These are phyloP conservation scores for Ormosia emarginata DNA, from an alignment of 306 rosid species.

Conservation along the genomic window DNA sequence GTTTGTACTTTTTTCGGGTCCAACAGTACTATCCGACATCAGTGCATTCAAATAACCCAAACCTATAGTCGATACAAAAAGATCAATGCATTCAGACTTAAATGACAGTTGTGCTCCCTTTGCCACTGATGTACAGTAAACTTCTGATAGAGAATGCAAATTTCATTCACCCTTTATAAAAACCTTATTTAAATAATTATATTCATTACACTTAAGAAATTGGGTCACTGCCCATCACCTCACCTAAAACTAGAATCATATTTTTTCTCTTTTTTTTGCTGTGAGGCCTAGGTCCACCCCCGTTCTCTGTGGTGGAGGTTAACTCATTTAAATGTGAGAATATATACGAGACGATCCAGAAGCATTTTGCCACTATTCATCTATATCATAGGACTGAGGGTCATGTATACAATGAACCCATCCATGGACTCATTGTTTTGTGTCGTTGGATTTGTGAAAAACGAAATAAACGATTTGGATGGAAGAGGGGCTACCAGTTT, in stretches of 20 bases:
- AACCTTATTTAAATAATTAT: too few species aligned
- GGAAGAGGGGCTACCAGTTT: too few species aligned
- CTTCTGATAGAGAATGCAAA: too few species aligned
- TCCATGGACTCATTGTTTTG: too few species aligned
- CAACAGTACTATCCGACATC: background rate
- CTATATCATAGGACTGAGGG: too few species aligned
- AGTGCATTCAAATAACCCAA: background rate
- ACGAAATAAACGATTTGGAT: too few species aligned
- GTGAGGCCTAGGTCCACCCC: background rate
- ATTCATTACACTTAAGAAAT: too few species aligned
- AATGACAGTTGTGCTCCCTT: background rate
- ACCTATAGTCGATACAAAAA: background rate
- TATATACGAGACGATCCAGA: background rate
- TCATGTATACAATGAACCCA: too few species aligned
- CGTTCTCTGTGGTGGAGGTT: background rate
- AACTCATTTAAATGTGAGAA: background rate
- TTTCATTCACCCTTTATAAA: too few species aligned
- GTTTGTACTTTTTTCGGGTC: background rate
- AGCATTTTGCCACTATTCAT: background rate
- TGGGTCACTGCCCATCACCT: background rate
- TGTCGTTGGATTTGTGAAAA: too few species aligned
- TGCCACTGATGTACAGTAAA: background rate
- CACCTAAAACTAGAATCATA: background rate
- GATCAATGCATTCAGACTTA: background rate
- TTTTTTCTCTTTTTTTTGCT: too few species aligned